Evolutionary conservation across 1,139 yeast genomes (phyloP).

Genomic region (Saccharomyces hybrid): DNA sequence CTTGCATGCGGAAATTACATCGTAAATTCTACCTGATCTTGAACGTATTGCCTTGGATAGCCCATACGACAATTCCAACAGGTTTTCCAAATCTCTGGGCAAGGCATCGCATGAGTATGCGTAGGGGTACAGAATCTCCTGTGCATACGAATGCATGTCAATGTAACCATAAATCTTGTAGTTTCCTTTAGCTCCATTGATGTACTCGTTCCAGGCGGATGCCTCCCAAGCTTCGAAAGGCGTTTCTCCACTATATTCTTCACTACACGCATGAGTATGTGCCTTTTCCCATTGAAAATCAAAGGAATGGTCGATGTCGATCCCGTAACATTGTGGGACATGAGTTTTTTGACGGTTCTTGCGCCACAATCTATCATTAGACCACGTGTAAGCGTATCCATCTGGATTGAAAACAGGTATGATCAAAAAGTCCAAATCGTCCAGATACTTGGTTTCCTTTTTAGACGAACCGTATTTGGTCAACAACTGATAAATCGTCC

Average conservation of each 20-base stretch:
- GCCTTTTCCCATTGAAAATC: constrained; percentile 65
- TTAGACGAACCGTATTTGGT: constrained; percentile 40
- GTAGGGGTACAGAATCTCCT: constrained; percentile 74
- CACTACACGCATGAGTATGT: constrained; percentile 65
- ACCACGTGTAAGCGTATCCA: constrained; percentile 83
- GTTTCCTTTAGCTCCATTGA: constrained; percentile 50
- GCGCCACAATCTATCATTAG: constrained; percentile 73
- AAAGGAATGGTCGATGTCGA: constrained; percentile 82
- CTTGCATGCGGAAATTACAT: constrained; percentile 70
- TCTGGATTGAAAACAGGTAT: constrained; percentile 87
- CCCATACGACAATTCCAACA: constrained; percentile 76
- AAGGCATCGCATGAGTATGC: constrained; percentile 66
- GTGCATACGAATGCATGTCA: constrained; percentile 80
- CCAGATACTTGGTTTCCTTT: constrained; percentile 36
- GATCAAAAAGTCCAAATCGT: constrained; percentile 59
- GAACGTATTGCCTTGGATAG: constrained; percentile 63
- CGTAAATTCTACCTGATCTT: constrained; percentile 53
- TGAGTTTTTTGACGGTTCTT: constrained; percentile 77
- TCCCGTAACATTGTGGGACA: constrained; percentile 63
- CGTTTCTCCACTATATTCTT: constrained; percentile 68
- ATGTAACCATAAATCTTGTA: constrained; percentile 68
- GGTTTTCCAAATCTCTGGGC: constrained; percentile 75
- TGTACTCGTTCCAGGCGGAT: constrained; percentile 51
- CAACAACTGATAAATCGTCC: constrained; percentile 49
- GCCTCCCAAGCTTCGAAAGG: constrained; percentile 78